phyloP scores from a whole-genome alignment of 148 eudicot species.

The Rhododendron williamsianum region DNA sequence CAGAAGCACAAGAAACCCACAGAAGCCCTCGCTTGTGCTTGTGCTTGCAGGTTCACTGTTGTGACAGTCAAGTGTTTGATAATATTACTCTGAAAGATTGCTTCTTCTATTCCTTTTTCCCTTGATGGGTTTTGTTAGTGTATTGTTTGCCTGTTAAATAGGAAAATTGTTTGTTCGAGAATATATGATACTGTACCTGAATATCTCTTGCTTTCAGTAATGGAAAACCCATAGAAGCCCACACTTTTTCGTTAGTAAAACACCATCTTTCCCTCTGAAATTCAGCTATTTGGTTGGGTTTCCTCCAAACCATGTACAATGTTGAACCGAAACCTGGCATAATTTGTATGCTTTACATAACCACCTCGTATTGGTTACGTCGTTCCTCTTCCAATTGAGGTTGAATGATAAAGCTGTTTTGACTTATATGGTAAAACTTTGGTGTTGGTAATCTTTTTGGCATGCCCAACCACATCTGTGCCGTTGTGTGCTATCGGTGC shows the following conservation, averaged over 20 bases:
- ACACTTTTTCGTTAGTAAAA: not conserved
- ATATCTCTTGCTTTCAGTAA: not conserved
- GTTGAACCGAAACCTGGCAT: not conserved
- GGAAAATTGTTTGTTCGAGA: not conserved
- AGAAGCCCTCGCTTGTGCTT: not conserved
- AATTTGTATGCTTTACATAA: not conserved
- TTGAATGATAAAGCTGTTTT: not conserved
- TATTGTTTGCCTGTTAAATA: not conserved
- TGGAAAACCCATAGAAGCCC: not conserved
- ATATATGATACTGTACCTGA: not conserved
- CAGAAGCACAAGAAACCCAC: too few relatives aligned
- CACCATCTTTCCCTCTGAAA: not conserved
- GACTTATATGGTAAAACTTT: not conserved
- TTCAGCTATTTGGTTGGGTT: not conserved
- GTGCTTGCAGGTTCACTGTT: not conserved
- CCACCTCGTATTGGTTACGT: not conserved
- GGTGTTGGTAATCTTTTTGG: not conserved
- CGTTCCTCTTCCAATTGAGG: not conserved
- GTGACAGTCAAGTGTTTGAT: conserved; percentile 30
- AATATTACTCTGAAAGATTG: conserved; percentile 10
- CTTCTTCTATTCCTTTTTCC: not conserved
- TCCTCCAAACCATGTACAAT: not conserved
- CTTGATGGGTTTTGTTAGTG: not conserved
- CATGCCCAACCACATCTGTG: not conserved
- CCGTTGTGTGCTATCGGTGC: not conserved